A percentile compares a stretch with the other conserved stretches of the same genome.
Evolutionary conservation across 2,329 filamentous ascomycete genomes (phyloP).

Genomic region (Lasiodiplodia citricola): DNA sequence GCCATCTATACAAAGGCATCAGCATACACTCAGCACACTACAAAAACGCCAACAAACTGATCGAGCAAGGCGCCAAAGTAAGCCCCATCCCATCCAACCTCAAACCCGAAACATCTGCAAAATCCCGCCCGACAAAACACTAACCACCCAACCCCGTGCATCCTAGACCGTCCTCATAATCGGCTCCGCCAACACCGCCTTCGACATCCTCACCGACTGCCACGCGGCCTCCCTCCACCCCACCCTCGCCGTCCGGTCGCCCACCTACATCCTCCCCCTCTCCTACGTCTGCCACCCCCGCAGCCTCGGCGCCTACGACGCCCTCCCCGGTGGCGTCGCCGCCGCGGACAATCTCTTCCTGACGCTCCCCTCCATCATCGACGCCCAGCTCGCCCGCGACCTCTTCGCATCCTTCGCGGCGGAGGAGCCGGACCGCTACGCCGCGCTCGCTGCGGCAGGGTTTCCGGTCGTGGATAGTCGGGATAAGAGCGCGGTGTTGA

Average conservation of each 20-base stretch:
- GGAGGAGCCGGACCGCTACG: slow-evolving; percentile 45
- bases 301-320: slow-evolving; percentile 35
- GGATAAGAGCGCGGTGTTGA: slow-evolving; percentile 26
- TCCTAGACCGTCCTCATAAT: slow-evolving; percentile 48
- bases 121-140: too few species aligned
- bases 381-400: slow-evolving; percentile 34
- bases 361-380: background rate
- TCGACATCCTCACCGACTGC: slow-evolving; percentile 57
- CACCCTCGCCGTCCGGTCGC: slow-evolving; percentile 54
- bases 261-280: slow-evolving; percentile 46
- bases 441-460: slow-evolving; percentile 49
- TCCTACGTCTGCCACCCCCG: slow-evolving; percentile 33
- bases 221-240: slow-evolving; percentile 47
- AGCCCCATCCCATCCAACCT: background rate
- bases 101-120: too few species aligned
- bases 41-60: slow-evolving; percentile 31
- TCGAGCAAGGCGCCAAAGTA: slow-evolving; percentile 32
- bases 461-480: slow-evolving; percentile 49
- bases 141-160: too few species aligned
- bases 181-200: slow-evolving; percentile 56
- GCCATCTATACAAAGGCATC: slow-evolving; percentile 33
- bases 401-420: slow-evolving; percentile 36
- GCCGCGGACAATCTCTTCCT: slow-evolving; percentile 34
- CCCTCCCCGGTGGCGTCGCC: slow-evolving; percentile 31
- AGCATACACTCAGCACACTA: slow-evolving; percentile 36